Evolutionary conservation across 1,284 basidiomycete genomes (phyloP).

Genomic region (Melanopsichium pennsylvanicum): DNA sequence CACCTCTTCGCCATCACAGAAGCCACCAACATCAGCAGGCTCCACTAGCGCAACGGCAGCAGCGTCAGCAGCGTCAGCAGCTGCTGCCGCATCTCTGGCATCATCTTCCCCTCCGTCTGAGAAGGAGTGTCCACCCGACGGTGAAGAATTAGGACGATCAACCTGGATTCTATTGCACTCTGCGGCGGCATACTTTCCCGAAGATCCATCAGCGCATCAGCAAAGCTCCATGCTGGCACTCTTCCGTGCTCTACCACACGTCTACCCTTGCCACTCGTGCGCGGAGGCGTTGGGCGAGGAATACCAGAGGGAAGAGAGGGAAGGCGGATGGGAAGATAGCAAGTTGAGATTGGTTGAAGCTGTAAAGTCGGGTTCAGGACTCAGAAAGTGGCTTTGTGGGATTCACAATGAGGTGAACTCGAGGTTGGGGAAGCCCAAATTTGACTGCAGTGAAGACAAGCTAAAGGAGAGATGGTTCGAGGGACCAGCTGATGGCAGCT

Average conservation of each 20-base stretch:
- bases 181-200: constrained; percentile 61
- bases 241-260: constrained; percentile 48
- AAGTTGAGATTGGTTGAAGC: constrained; percentile 22
- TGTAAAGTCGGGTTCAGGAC: constrained; percentile 25
- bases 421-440: constrained; percentile 57
- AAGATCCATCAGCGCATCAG: constrained; percentile 47
- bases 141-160: constrained; percentile 57
- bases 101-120: background rate
- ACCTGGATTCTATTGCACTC: constrained; percentile 63
- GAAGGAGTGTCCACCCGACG: constrained; percentile 58
- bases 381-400: constrained; percentile 60
- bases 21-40: background rate
- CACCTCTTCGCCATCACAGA: background rate
- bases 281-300: constrained; percentile 55
- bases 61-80: constrained; percentile 5
- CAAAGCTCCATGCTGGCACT: constrained; percentile 52
- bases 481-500: constrained; percentile 54
- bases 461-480: constrained; percentile 59
- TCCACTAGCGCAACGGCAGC: constrained; percentile 4
- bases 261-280: constrained; percentile 62
- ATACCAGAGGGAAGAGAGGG: constrained; percentile 34
- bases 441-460: constrained; percentile 49
- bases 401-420: constrained; percentile 64
- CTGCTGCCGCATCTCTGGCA: constrained; percentile 3
- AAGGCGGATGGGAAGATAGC: constrained; percentile 41